A percentile compares a stretch with the other conserved stretches of the same genome.
These are phyloP conservation scores for Agrocybe pediades DNA, from an alignment of 768 basidiomycete species.

Conservation along the genomic window DNA sequence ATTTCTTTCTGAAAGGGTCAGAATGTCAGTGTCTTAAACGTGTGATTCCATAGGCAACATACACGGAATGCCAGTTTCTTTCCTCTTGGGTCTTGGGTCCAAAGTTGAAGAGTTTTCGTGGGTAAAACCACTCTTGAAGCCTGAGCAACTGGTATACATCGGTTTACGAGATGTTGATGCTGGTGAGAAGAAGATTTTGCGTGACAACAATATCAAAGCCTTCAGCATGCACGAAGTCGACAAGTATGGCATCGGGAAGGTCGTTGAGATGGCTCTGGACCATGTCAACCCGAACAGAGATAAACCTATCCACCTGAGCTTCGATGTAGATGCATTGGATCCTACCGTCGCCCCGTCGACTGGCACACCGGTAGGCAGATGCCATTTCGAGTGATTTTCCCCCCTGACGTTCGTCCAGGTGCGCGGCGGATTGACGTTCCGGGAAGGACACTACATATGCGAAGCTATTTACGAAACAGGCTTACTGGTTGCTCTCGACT, in stretches of 20 bases:
- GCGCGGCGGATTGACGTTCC: constrained; percentile 92
- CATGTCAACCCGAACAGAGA: constrained; percentile 86
- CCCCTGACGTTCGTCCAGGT: constrained; percentile 46
- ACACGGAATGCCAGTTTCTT: constrained; percentile 98
- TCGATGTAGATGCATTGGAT: constrained; percentile 95
- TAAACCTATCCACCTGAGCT: constrained; percentile 90
- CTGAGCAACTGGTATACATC: constrained; percentile 90
- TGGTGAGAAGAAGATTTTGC: constrained; percentile 86
- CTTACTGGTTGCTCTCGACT: constrained; percentile 85
- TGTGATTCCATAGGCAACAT: constrained; percentile 83
- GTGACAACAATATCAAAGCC: constrained; percentile 77
- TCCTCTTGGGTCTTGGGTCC: constrained; percentile 69
- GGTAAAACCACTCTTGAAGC: constrained; percentile 64
- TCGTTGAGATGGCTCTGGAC: constrained; percentile 96
- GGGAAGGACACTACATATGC: constrained; percentile 98
- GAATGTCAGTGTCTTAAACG: constrained; percentile 1
- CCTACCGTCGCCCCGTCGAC: constrained; percentile 96
- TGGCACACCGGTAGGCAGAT: constrained; percentile 76
- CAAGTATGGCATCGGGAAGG: constrained; percentile 89
- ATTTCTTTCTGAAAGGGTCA: constrained; percentile 10
- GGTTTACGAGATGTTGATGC: constrained; percentile 92
- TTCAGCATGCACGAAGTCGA: constrained; percentile 94
- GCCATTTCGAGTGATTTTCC: neutral
- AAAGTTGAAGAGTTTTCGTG: constrained; percentile 46
- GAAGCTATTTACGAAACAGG: constrained; percentile 94